Evolutionary conservation across 2,329 filamentous ascomycete species (phyloP).

Genomic region (Cytospora mali): DNA sequence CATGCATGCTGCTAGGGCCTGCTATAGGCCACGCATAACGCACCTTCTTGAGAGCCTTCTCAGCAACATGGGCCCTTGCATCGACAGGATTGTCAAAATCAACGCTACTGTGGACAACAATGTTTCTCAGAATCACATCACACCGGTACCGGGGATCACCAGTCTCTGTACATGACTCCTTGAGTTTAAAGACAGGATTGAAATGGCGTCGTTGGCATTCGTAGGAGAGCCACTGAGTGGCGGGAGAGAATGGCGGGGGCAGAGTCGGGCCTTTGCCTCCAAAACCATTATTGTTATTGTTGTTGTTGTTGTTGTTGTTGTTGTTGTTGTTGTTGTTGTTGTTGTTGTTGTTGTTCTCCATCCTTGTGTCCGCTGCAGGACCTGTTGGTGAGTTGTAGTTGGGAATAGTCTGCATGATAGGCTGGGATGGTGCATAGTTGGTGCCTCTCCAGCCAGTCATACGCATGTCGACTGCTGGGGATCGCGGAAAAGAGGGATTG

Average conservation of each 20-base stretch:
- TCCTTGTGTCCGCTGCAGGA: background rate
- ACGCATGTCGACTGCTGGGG: background rate
- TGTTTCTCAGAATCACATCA: conserved; percentile 16
- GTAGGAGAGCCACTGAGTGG: conserved; percentile 20
- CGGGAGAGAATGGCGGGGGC: conserved; percentile 4
- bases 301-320: too few species aligned
- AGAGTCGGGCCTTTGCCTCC: conserved; percentile 8
- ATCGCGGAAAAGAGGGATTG: background rate
- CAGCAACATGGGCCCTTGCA: conserved; percentile 26
- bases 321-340: too few species aligned
- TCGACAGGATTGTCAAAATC: background rate
- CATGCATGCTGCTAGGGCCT: background rate
- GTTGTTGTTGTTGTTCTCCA: background rate
- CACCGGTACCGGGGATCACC: conserved; percentile 17
- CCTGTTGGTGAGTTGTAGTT: background rate
- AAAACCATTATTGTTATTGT: background rate
- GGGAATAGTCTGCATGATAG: background rate
- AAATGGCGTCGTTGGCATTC: conserved; percentile 32
- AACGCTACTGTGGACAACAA: conserved; percentile 5
- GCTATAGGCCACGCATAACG: conserved; percentile 12
- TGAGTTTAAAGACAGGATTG: conserved; percentile 26
- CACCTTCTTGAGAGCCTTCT: conserved; percentile 24
- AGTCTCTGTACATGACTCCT: background rate
- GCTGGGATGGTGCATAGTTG: background rate
- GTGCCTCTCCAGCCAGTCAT: conserved; percentile 4